phyloP scores from a whole-genome alignment of 2,329 filamentous ascomycete species.

The Aspergillus spinulosporus region DNA sequence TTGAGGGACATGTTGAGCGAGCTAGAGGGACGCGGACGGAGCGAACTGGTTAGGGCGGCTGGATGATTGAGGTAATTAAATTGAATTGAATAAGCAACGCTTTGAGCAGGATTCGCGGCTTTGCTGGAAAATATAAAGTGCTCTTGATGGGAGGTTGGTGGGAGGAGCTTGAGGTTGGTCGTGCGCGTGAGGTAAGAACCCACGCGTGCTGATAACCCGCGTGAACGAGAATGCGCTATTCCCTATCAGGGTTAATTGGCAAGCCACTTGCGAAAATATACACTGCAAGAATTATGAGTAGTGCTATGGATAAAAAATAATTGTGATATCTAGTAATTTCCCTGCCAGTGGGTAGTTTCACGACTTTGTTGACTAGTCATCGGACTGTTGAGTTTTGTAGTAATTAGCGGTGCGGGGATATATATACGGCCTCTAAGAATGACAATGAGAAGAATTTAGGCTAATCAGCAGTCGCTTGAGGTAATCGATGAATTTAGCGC shows the following conservation, averaged over 20 bases:
- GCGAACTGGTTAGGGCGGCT: background rate
- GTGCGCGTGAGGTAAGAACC: slow-evolving; percentile 8
- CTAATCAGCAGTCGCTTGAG: too few relatives aligned
- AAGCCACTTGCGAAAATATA: background rate
- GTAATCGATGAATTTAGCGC: too few relatives aligned
- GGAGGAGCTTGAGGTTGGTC: slow-evolving; percentile 11
- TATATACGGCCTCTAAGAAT: slow-evolving; percentile 1
- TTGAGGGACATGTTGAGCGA: slow-evolving; percentile 54
- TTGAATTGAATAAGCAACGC: background rate
- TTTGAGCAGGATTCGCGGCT: background rate
- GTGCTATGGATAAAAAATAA: background rate
- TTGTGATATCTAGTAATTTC: background rate
- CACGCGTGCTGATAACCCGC: background rate
- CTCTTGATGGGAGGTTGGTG: slow-evolving; percentile 16
- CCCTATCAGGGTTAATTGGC: slow-evolving; percentile 30
- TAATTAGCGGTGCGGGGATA: slow-evolving; percentile 17
- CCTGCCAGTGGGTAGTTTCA: background rate
- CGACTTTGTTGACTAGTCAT: background rate
- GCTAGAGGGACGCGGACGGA: background rate
- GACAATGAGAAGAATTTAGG: too few relatives aligned
- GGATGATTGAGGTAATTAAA: background rate
- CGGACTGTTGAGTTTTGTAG: background rate
- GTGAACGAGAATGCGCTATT: slow-evolving; percentile 27
- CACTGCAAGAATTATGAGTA: background rate
- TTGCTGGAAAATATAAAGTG: background rate